These are phyloP conservation scores for Obelidium mucronatum DNA, from an alignment of 192 early-diverging fungal genomes.

Conservation along the genomic window DNA sequence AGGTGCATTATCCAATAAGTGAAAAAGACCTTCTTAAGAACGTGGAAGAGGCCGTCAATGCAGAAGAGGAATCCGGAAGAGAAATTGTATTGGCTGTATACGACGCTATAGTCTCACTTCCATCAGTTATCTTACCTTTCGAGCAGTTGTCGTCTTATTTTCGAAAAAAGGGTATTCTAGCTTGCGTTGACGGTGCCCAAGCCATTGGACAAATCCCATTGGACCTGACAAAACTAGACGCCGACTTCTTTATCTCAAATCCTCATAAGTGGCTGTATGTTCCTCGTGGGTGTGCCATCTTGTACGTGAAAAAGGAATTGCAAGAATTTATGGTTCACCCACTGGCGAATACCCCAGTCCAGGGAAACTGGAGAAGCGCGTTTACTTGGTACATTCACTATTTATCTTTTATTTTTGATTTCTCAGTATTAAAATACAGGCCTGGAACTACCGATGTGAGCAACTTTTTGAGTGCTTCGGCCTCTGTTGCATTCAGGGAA, in stretches of 20 bases:
- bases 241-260: conserved; percentile 66
- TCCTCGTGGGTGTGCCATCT: conserved; percentile 57
- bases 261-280: conserved; percentile 75
- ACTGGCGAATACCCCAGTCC: conserved; percentile 10
- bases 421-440: not conserved
- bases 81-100: conserved; percentile 21
- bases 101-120: conserved; percentile 64
- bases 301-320: conserved; percentile 61
- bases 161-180: conserved; percentile 53
- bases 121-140: conserved; percentile 53
- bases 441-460: conserved; percentile 35
- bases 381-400: not conserved
- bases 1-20: not conserved
- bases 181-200: conserved; percentile 72
- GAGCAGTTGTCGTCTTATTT: conserved; percentile 49
- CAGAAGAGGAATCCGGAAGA: not conserved
- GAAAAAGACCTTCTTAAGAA: not conserved
- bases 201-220: conserved; percentile 72
- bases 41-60: not conserved
- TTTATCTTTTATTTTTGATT: too few species aligned
- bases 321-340: conserved; percentile 44
- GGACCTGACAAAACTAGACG: not conserved
- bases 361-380: not conserved
- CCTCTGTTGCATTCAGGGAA: conserved; percentile 58
- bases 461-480: conserved; percentile 42